Conservation (phyloP, 768 basidiomycete genomes). For the Daedaleopsis nitida region DNA sequence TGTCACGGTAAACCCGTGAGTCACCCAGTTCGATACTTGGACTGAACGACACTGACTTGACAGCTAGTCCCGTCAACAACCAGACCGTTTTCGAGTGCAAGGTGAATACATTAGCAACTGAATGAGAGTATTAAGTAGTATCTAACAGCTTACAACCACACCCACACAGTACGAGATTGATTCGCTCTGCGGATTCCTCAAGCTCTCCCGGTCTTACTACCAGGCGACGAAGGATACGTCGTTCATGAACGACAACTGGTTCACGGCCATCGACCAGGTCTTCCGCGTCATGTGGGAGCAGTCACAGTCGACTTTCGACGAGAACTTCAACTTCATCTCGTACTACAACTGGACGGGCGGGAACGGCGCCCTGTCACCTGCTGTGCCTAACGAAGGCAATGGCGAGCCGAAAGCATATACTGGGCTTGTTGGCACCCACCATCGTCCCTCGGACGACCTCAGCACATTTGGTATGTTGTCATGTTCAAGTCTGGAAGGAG, state of each 20-base stretch:
- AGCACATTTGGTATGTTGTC: constrained; percentile 56
- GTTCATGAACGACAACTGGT: constrained; percentile 74
- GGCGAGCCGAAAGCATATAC: constrained; percentile 77
- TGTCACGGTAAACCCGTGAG: constrained; percentile 76
- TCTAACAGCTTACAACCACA: neutral
- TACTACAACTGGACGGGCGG: constrained; percentile 85
- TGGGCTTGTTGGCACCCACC: constrained; percentile 75
- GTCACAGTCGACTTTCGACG: constrained; percentile 70
- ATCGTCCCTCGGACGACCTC: constrained; percentile 77
- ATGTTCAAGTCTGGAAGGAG: neutral
- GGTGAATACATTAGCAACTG: constrained; percentile 36
- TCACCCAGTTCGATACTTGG: neutral
- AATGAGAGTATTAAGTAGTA: neutral
- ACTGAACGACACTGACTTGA: constrained; percentile 1
- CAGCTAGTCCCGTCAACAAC: constrained; percentile 62
- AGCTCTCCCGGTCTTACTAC: constrained; percentile 74
- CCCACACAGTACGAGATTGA: constrained; percentile 70
- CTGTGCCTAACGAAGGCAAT: constrained; percentile 68
- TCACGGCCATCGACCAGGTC: constrained; percentile 65
- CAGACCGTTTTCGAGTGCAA: constrained; percentile 83
- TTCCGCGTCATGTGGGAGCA: constrained; percentile 79
- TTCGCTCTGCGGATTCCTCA: constrained; percentile 77
- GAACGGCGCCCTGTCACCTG: constrained; percentile 60
- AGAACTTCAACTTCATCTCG: constrained; percentile 70
- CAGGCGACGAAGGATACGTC: constrained; percentile 69